Base-by-base conservation (phyloP, 2,329 filamentous ascomycete species). In the Keithomyces neogunnii region DNA sequence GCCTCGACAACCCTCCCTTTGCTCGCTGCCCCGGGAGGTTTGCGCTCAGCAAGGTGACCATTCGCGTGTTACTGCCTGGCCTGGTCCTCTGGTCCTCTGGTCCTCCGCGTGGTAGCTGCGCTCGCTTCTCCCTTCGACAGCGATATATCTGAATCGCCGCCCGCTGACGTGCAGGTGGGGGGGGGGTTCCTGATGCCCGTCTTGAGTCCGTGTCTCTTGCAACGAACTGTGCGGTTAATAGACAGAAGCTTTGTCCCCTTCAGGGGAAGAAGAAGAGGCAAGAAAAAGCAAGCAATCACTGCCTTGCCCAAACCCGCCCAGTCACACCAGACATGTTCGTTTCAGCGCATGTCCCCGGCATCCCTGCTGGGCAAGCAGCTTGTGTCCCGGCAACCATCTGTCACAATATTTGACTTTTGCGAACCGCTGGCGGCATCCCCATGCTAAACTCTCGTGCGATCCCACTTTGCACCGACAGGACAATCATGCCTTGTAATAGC, bases 101-200 rank as follows among this genome's bases (percentile, higher is more conserved):
- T 40, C 47, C 43, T 35, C 32, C 26, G 47, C 47, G 47, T 32
- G 13, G 28, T 40, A 26, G 48, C 48, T 49, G 11, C 26, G 3
- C 28, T 44, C 13, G n/a, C 19, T 26, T 26, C 40, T 44, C 40
- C 40, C 40, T 44, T 44, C 45, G 52, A 49, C 10, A 36, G 7
- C 42, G 52, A 49, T 49, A 30, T 19, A 51, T 49, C 46, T 43
- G 47, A 54, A 47, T 51, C 45, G 52, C 13, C 6, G 40, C 19
- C 40, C n/a, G 46, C 40, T 51, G 50, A 51, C 47, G 50, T 48
- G 45, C 50, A 48, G 50, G 30, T 6, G 48, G 19, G 26, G 48
- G 19, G 26, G 6, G 9, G 5, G 10, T 5, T 42, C 39, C n/a
- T 28, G 40, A 28, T 26, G 26, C 40, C 10, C 26, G 40, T 7